Percentiles rank a stretch among this genome's conserved stretches.
Evolutionary conservation across 345 rosid genomes (phyloP).

Genomic region (Noccaea bulbosa): DNA sequence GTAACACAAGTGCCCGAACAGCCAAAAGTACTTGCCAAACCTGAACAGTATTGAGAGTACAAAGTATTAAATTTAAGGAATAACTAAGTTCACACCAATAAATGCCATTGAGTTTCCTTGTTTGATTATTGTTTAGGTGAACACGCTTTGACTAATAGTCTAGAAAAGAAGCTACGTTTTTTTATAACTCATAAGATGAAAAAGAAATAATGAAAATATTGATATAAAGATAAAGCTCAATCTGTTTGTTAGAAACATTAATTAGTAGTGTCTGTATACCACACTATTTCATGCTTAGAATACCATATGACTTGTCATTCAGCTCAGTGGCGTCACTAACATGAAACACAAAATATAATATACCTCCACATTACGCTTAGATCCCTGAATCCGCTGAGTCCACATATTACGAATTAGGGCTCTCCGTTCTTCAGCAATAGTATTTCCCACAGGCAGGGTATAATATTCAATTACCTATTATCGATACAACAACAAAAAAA

Average conservation of each 20-base stretch:
- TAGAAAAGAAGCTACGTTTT: conserved; percentile 11
- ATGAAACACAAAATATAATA: conserved; percentile 22
- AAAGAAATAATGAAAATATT: conserved; percentile 3
- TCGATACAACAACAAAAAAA: conserved; percentile 29
- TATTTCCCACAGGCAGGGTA: conserved; percentile 77
- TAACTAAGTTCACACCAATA: conserved; percentile 11
- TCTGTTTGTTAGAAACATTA: background rate
- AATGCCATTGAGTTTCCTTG: conserved; percentile 13
- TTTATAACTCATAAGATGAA: conserved; percentile 9
- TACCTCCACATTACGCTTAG: conserved; percentile 98
- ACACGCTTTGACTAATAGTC: conserved; percentile 18
- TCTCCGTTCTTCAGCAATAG: conserved; percentile 83
- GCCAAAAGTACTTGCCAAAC: conserved; percentile 94
- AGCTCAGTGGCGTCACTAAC: conserved; percentile 26
- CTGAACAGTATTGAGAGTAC: conserved; percentile 48
- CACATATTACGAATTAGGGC: conserved; percentile 96
- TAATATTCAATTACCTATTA: conserved; percentile 89
- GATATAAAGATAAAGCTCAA: conserved; percentile 6
- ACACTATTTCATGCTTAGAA: conserved; percentile 30
- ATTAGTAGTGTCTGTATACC: conserved; percentile 15
- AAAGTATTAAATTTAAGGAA: conserved; percentile 13
- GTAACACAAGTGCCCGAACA: conserved; percentile 92
- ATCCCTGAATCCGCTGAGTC: conserved; percentile 95
- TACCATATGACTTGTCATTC: conserved; percentile 23
- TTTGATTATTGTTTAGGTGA: conserved; percentile 18